Conservation (phyloP, 2,329 filamentous ascomycete species). For the Phaeosphaeriaceae sp. region DNA sequence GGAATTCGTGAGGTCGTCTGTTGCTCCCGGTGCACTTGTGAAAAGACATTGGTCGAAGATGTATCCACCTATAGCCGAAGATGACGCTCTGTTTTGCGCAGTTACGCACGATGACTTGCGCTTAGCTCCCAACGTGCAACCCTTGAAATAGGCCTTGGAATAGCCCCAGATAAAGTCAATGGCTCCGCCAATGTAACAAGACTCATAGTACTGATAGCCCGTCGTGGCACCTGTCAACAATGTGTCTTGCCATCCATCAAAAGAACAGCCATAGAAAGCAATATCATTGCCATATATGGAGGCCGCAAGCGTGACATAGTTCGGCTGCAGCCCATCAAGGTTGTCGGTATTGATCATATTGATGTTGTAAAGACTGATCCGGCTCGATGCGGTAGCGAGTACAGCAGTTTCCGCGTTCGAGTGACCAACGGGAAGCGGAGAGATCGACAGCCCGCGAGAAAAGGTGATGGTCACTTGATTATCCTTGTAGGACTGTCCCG, state of each 20-base stretch:
- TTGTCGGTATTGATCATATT: conserved; percentile 52
- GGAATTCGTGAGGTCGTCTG: conserved; percentile 42
- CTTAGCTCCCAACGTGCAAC: conserved; percentile 55
- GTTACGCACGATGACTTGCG: conserved; percentile 41
- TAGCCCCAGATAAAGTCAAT: conserved; percentile 66
- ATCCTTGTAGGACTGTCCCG: conserved; percentile 51
- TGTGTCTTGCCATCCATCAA: conserved; percentile 65
- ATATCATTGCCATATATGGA: conserved; percentile 58
- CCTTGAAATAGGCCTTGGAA: conserved; percentile 59
- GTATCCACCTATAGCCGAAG: conserved; percentile 51
- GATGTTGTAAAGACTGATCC: conserved; percentile 67
- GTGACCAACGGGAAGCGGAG: conserved; percentile 39
- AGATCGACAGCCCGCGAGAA: conserved; percentile 48
- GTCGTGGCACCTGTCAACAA: conserved; percentile 38
- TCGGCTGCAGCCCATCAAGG: conserved; percentile 51
- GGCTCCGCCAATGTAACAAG: conserved; percentile 63
- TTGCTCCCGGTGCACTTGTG: conserved; percentile 45
- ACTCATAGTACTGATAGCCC: conserved; percentile 63
- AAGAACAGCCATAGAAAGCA: conserved; percentile 63
- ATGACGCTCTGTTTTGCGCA: conserved; percentile 28
- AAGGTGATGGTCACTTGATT: conserved; percentile 64
- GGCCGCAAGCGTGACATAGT: conserved; percentile 58
- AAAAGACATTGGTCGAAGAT: conserved; percentile 61
- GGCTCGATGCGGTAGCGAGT: conserved; percentile 52
- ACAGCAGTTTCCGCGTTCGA: conserved; percentile 61